Evolutionary conservation across 1,284 basidiomycete species (phyloP).

Genomic region (Ceratobasidium papillatum): DNA sequence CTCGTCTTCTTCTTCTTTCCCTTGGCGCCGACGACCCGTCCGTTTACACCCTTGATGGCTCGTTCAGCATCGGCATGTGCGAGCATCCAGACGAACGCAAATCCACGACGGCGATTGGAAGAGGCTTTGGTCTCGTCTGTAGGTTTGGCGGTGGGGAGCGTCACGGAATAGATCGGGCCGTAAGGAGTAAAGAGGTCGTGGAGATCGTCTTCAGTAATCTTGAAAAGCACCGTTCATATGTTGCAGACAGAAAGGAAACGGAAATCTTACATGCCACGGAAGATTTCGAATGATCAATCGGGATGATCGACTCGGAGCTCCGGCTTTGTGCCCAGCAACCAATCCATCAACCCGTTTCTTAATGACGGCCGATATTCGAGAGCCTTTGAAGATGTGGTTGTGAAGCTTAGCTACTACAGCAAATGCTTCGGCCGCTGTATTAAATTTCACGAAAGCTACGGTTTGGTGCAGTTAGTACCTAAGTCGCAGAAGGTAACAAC

Average conservation of each 20-base stretch:
- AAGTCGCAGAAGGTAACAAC: background rate
- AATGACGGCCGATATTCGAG: conserved; percentile 84
- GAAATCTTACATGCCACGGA: conserved; percentile 64
- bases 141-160: conserved; percentile 66
- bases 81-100: conserved; percentile 96
- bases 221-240: conserved; percentile 47
- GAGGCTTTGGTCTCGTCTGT: conserved; percentile 49
- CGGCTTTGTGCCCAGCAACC: conserved; percentile 56
- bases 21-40: conserved; percentile 63
- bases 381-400: conserved; percentile 93
- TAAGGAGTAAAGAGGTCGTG: conserved; percentile 88
- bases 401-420: conserved; percentile 86
- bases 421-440: conserved; percentile 73
- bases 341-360: conserved; percentile 87
- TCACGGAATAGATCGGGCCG: conserved; percentile 87
- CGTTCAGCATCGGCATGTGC: conserved; percentile 85
- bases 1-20: conserved; percentile 70
- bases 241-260: background rate
- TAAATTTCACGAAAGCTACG: conserved; percentile 79
- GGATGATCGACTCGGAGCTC: conserved; percentile 71
- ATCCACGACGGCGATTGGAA: conserved; percentile 71
- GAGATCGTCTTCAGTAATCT: conserved; percentile 86
- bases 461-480: background rate
- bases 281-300: conserved; percentile 93
- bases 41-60: conserved; percentile 87